Evolutionary conservation across 345 rosid genomes (phyloP), one percentile per base, ranked within the genome.

Genomic region (Ailanthus altissimus): DNA sequence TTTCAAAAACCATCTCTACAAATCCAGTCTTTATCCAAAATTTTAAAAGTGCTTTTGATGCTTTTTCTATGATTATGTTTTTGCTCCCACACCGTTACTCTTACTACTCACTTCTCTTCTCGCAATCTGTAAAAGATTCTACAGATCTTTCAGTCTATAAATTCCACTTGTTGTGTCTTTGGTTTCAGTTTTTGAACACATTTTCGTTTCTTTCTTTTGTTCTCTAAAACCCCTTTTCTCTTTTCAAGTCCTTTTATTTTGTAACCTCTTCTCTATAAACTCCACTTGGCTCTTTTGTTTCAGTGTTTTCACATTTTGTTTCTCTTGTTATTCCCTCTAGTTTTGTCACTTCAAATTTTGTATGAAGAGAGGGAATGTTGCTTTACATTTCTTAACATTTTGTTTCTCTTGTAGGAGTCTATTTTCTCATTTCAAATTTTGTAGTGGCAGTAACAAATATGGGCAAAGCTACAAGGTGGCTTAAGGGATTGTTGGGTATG

Each of bases 401-500:
- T 76, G 51, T 26, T 79, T 76, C 53, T 72, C 36, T 79, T 63
- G 11, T 43, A 67, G 82, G 71, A 60, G 25, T 74, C 45, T 63
- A 61, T 50, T 51, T 50, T 58, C 64, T 64, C 61, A 23, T 49
- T 76, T 70, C 74, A 25, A 67, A 62, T 74, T 76, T 59, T 38
- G 60, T 12, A 46, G 57, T 45, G 46, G 73, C 61, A 57, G 50
- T 42, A 74, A 46, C 46, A 11, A 59, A 81, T 58, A 92, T 94
- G 97, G 97, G 93, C 0, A 89, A 81, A 82, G 91, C 87, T 56
- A 38, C 85, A 5, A 90, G 87, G 81, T 94, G 98, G 97, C 72
- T 91, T n/a, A 94, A 87, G 81, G 83, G 93, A 18, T 46, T 92
- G 26, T 82, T 94, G 62, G 89, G 97, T 5, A 82, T 81, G 78